Percentiles rank a stretch among this genome's conserved stretches.
These are phyloP conservation scores for Gloeopeniophorella convolvens DNA, from an alignment of 768 basidiomycete species.

Conservation along the genomic window DNA sequence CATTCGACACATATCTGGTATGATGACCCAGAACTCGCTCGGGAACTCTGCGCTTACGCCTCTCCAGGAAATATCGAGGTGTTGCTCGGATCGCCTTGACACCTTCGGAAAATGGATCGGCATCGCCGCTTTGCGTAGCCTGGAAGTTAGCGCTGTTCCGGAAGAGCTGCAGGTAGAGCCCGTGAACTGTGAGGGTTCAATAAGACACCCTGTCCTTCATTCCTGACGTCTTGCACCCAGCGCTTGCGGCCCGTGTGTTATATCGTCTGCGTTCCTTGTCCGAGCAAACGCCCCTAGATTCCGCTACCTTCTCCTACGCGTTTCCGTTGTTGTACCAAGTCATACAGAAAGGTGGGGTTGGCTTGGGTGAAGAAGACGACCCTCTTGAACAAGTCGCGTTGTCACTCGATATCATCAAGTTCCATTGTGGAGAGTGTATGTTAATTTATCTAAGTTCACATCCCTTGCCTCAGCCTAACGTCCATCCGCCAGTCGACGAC, in stretches of 20 bases:
- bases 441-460: slow-evolving; percentile 8
- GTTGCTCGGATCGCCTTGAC: slow-evolving; percentile 70
- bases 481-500: slow-evolving; percentile 50
- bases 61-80: slow-evolving; percentile 56
- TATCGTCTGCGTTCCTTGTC: slow-evolving; percentile 77
- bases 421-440: slow-evolving; percentile 70
- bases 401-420: slow-evolving; percentile 58
- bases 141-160: slow-evolving; percentile 60
- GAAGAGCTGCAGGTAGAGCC: slow-evolving; percentile 69
- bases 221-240: slow-evolving; percentile 33
- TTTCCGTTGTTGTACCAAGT: slow-evolving; percentile 71
- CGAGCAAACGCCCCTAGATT: slow-evolving; percentile 76
- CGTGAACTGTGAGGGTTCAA: slow-evolving; percentile 43
- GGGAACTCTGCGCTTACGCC: not conserved
- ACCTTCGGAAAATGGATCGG: slow-evolving; percentile 67
- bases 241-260: slow-evolving; percentile 74
- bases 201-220: not conserved
- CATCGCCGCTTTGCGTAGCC: slow-evolving; percentile 73
- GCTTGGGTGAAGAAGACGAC: slow-evolving; percentile 61
- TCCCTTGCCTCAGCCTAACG: slow-evolving; percentile 4
- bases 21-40: slow-evolving; percentile 23
- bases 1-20: slow-evolving; percentile 78
- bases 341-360: slow-evolving; percentile 61
- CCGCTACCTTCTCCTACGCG: slow-evolving; percentile 77
- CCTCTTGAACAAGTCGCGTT: slow-evolving; percentile 78